Evolutionary conservation across 768 basidiomycete genomes (phyloP).

Genomic region (Suillus hirtellus): DNA sequence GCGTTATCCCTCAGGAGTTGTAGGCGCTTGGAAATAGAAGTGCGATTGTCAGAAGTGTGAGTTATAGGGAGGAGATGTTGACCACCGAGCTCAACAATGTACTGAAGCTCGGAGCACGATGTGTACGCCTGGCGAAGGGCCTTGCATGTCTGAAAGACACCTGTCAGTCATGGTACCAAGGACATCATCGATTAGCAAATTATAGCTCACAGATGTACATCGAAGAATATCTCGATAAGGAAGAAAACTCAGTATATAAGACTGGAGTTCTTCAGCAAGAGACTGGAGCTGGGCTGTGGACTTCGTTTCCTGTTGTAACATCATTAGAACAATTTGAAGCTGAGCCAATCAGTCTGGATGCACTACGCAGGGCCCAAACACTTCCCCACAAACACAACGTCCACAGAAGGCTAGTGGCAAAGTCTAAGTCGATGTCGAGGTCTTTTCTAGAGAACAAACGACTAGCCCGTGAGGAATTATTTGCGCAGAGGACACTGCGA

Average conservation of each 20-base stretch:
- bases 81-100: constrained; percentile 1
- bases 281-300: background rate
- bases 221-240: constrained; percentile 1
- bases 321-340: background rate
- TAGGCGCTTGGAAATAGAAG: background rate
- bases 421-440: background rate
- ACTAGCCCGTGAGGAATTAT: constrained; percentile 10
- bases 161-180: background rate
- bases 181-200: background rate
- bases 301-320: background rate
- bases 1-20: background rate
- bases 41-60: background rate
- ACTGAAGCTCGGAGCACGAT: background rate
- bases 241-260: background rate
- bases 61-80: background rate
- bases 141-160: background rate
- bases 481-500: constrained; percentile 12
- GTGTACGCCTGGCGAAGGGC: background rate
- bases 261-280: constrained; percentile 3
- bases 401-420: background rate
- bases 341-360: background rate
- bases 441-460: constrained; percentile 1
- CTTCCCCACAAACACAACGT: background rate
- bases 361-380: background rate
- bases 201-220: background rate